These are phyloP conservation scores for Globisporangium paroecandrum DNA, from an alignment of 352 stramenopile genomes.

Conservation along the genomic window DNA sequence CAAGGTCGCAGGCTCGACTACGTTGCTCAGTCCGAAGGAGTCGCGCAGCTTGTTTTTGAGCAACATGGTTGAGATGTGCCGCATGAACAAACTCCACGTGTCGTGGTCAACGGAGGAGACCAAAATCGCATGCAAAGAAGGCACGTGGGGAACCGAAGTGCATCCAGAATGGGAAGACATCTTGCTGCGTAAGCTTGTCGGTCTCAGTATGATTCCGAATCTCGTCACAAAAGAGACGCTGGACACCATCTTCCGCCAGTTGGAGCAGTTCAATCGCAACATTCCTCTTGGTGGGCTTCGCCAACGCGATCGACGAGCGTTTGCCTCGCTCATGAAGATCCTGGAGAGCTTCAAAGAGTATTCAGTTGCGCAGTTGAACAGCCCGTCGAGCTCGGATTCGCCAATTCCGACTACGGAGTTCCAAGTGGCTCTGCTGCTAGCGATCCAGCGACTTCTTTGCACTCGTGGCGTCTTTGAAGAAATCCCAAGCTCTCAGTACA, in stretches of 20 bases:
- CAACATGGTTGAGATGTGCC: constrained; percentile 88
- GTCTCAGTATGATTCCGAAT: constrained; percentile 75
- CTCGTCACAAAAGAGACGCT: constrained; percentile 77
- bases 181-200: constrained; percentile 76
- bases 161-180: constrained; percentile 84
- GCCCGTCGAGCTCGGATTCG: constrained; percentile 74
- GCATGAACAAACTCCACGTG: constrained; percentile 86
- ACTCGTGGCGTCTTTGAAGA: constrained; percentile 84
- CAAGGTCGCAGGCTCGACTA: constrained; percentile 67
- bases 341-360: constrained; percentile 86
- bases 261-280: constrained; percentile 88
- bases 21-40: constrained; percentile 74
- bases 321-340: constrained; percentile 80
- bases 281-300: constrained; percentile 67
- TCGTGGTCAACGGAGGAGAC: constrained; percentile 87
- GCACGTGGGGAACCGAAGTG: constrained; percentile 76
- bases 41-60: constrained; percentile 74
- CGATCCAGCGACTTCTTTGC: constrained; percentile 78
- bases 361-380: constrained; percentile 75
- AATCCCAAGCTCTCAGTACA: constrained; percentile 84
- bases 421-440: constrained; percentile 73
- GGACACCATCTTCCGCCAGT: constrained; percentile 64
- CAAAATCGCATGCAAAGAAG: constrained; percentile 82
- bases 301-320: constrained; percentile 70
- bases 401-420: constrained; percentile 80